A percentile compares a stretch with the other conserved stretches of the same genome.
Conservation (phyloP, 306 rosid genomes). For the Lupinus albus region DNA sequence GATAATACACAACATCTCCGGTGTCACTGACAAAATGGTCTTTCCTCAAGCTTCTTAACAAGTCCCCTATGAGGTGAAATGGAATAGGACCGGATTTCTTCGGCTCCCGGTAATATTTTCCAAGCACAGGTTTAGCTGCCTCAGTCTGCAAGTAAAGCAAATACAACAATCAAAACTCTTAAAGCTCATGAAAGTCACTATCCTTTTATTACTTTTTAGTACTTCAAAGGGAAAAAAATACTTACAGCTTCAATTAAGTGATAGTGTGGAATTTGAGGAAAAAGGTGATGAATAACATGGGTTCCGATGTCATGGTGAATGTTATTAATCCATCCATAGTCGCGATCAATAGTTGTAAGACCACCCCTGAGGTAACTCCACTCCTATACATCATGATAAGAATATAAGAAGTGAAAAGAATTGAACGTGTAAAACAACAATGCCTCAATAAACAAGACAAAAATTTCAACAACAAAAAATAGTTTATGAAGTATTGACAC, state of each 20-base stretch:
- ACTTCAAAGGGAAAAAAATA: slow-evolving; percentile 30
- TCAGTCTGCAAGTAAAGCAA: slow-evolving; percentile 65
- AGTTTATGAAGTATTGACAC: no score
- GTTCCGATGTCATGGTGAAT: slow-evolving; percentile 84
- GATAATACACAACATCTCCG: slow-evolving; percentile 88
- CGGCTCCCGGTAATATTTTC: slow-evolving; percentile 79
- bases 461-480: no score
- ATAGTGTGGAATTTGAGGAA: slow-evolving; percentile 86
- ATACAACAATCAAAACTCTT: slow-evolving; percentile 18
- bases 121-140: slow-evolving; percentile 84
- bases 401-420: background rate
- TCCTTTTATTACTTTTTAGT: background rate
- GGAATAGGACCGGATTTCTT: slow-evolving; percentile 79
- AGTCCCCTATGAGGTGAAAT: slow-evolving; percentile 71
- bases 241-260: slow-evolving; percentile 88
- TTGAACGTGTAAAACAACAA: background rate
- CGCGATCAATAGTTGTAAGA: slow-evolving; percentile 83
- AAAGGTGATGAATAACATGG: slow-evolving; percentile 78
- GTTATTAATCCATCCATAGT: slow-evolving; percentile 83
- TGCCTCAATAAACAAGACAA: background rate
- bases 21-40: slow-evolving; percentile 89
- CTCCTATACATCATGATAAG: slow-evolving; percentile 47
- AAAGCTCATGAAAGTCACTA: background rate
- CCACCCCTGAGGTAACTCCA: slow-evolving; percentile 86
- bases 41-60: slow-evolving; percentile 60